Evolutionary conservation across 2,329 filamentous ascomycete genomes (phyloP).

Genomic region (Escovopsis sp.): DNA sequence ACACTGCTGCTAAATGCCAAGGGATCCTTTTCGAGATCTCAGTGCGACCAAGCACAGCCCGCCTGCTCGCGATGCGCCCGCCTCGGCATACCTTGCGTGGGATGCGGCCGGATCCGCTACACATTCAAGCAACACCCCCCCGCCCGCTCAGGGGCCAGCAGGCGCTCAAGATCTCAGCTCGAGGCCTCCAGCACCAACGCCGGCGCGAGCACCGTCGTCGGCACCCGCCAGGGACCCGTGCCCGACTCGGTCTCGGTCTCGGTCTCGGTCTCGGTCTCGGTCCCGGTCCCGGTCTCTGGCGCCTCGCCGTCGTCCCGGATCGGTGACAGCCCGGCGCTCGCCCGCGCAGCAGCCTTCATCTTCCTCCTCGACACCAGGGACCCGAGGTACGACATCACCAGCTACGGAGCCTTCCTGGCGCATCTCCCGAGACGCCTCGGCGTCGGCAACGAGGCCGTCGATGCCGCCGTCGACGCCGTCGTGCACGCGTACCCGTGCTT

Average conservation of each 20-base stretch:
- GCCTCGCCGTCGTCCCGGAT: too few relatives aligned
- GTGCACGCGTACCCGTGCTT: conserved; percentile 12
- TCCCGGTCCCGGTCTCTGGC: too few relatives aligned
- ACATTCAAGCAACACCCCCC: conserved; percentile 29
- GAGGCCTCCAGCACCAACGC: too few relatives aligned
- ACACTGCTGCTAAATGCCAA: background rate
- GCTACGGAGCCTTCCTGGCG: conserved; percentile 30
- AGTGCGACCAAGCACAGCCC: conserved; percentile 33
- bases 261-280: too few relatives aligned
- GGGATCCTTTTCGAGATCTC: background rate
- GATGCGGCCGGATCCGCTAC: conserved; percentile 30
- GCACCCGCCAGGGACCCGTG: too few relatives aligned
- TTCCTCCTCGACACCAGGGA: conserved; percentile 24
- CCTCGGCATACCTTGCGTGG: conserved; percentile 28
- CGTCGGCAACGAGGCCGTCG: conserved; percentile 30
- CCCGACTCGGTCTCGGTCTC: too few relatives aligned
- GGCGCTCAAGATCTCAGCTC: background rate
- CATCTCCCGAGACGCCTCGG: conserved; percentile 28
- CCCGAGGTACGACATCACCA: conserved; percentile 30
- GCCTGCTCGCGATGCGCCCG: conserved; percentile 31
- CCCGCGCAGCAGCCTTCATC: conserved; percentile 11
- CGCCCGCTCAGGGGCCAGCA: conserved; percentile 2
- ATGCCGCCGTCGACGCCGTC: conserved; percentile 21
- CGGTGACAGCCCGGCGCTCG: conserved; percentile 14
- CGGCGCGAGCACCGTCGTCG: too few relatives aligned